Conservation (phyloP, 2,329 filamentous ascomycete species). For the Clarireedia monteithiana region DNA sequence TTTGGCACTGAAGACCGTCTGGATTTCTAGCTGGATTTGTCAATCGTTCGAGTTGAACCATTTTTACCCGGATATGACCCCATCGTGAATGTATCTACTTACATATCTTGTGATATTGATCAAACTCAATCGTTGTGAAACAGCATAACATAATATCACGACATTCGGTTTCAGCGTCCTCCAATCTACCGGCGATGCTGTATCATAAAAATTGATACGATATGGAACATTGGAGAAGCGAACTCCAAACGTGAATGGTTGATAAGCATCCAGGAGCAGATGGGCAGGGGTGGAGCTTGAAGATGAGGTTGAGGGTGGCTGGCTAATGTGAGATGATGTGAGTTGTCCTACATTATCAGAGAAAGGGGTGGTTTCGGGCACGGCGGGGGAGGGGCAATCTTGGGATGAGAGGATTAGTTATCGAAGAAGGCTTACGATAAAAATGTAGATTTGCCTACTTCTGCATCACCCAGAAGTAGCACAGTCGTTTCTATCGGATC, state of each 20-base stretch:
- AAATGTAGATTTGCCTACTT: constrained; percentile 54
- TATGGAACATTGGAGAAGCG: constrained; percentile 38
- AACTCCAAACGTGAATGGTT: constrained; percentile 53
- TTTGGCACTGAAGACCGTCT: not conserved
- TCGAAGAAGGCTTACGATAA: constrained; percentile 42
- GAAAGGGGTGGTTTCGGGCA: not conserved
- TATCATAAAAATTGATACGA: constrained; percentile 53
- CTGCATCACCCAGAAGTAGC: constrained; percentile 50
- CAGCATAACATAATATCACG: constrained; percentile 53
- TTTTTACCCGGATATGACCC: not conserved
- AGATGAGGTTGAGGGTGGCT: constrained; percentile 17
- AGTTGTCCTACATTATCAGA: constrained; percentile 32
- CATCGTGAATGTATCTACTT: constrained; percentile 18
- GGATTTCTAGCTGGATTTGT: not conserved
- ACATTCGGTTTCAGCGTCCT: constrained; percentile 49
- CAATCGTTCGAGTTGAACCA: not conserved
- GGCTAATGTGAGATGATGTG: constrained; percentile 23
- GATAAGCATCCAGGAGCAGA: constrained; percentile 49
- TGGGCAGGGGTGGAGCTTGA: constrained; percentile 8
- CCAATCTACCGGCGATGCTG: constrained; percentile 51
- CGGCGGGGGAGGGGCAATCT: not conserved
- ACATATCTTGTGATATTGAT: constrained; percentile 51
- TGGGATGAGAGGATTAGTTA: not conserved
- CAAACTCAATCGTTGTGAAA: constrained; percentile 49
- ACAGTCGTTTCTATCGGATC: constrained; percentile 42